A percentile compares a stretch with the other conserved stretches of the same genome.
phyloP scores from a whole-genome alignment of 2,329 filamentous ascomycete species.

The Acrocalymma vagum region DNA sequence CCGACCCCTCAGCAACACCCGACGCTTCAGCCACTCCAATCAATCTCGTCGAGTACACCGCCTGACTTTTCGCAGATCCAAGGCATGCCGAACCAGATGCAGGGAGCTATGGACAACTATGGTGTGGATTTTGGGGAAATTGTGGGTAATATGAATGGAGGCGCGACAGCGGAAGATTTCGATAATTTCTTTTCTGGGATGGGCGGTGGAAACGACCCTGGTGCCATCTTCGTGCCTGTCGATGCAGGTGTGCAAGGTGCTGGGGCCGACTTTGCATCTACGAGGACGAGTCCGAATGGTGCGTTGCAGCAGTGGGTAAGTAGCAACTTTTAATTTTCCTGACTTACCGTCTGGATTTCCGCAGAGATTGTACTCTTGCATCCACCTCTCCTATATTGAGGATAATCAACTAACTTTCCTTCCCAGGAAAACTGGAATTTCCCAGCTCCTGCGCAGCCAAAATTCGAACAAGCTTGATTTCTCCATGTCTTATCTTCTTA shows the following conservation, averaged over 20 bases:
- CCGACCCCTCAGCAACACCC: constrained; percentile 40
- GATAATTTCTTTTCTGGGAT: constrained; percentile 33
- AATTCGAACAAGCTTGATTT: neutral
- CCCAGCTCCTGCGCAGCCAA: constrained; percentile 3
- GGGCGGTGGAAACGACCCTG: constrained; percentile 29
- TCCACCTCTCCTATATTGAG: neutral
- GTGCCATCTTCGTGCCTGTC: constrained; percentile 47
- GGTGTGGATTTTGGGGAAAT: constrained; percentile 44
- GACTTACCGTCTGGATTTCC: no score
- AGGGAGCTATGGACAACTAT: constrained; percentile 30
- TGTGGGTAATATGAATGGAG: constrained; percentile 34
- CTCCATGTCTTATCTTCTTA: neutral
- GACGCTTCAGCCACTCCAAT: constrained; percentile 32
- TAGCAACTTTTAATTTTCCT: no score
- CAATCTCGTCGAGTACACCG: no score
- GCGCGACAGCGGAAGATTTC: constrained; percentile 28
- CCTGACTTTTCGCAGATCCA: constrained; percentile 13
- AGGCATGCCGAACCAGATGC: constrained; percentile 25
- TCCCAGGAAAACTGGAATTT: constrained; percentile 20
- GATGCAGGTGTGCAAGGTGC: constrained; percentile 24
- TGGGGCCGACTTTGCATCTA: constrained; percentile 26
- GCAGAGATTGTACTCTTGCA: neutral
- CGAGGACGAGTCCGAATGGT: constrained; percentile 36
- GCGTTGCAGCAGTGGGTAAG: constrained; percentile 43
- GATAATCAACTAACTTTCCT: neutral